Conservation (phyloP, 106 monocot species). For the Dendrobium officinale region DNA sequence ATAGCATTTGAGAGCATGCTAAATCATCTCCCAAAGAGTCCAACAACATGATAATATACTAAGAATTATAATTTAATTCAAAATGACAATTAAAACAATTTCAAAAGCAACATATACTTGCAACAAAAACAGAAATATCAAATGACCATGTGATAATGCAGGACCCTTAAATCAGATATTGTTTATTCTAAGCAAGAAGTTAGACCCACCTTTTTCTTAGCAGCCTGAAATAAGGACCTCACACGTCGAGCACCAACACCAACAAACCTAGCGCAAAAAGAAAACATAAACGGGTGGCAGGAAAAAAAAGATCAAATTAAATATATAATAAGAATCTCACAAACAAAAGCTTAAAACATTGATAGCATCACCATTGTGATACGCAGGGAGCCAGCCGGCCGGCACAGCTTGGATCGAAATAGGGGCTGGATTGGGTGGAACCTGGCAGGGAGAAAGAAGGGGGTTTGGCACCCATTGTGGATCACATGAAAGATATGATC, state of each 20-base stretch:
- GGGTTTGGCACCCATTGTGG: no score
- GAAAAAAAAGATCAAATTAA: neutral
- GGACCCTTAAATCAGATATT: neutral
- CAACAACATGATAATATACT: neutral
- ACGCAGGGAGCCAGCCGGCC: no score
- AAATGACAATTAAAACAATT: neutral
- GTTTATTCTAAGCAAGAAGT: neutral
- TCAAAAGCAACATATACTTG: neutral
- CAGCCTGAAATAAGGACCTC: conserved; percentile 93
- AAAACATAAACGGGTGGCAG: neutral
- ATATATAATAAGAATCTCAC: neutral
- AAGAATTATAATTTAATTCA: neutral
- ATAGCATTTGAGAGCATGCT: neutral
- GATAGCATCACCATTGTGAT: neutral
- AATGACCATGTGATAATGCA: neutral
- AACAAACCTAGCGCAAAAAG: conserved; percentile 66
- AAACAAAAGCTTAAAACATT: conserved; percentile 1
- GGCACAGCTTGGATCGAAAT: no score
- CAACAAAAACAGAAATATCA: neutral
- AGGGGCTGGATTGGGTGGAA: no score
- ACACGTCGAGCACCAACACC: conserved; percentile 96
- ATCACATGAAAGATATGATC: no score
- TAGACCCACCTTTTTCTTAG: conserved; percentile 81
- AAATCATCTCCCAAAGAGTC: neutral
- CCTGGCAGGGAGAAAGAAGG: no score